Percentiles rank a stretch among this genome's conserved stretches.
These are phyloP conservation scores for Penicillium parvum DNA, from an alignment of 495 filamentous ascomycete species.

Conservation along the genomic window DNA sequence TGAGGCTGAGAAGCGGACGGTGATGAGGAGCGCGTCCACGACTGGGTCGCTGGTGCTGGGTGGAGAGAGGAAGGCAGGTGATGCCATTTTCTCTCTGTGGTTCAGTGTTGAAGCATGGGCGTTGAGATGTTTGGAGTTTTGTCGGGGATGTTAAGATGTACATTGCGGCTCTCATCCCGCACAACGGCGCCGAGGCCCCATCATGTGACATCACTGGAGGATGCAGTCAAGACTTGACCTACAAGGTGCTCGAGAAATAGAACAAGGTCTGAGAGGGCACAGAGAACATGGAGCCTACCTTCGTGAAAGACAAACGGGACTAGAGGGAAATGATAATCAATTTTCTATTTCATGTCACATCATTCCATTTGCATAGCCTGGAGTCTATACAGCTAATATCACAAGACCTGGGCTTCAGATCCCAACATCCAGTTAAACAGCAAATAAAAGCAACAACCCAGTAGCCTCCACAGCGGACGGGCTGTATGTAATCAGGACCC, in stretches of 20 bases:
- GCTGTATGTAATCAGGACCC: conserved; percentile 12
- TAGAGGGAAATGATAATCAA: no score
- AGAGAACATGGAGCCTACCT: no score
- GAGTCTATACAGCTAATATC: conserved; percentile 9
- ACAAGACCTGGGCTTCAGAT: neutral
- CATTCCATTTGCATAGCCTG: conserved; percentile 10
- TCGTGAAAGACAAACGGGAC: no score
- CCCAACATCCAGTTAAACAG: neutral
- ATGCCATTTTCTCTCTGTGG: conserved; percentile 9
- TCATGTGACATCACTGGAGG: conserved; percentile 5
- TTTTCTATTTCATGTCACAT: neutral
- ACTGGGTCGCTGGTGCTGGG: conserved; percentile 18
- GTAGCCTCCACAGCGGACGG: conserved; percentile 1
- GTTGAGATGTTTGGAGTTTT: neutral
- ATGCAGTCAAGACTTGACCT: neutral
- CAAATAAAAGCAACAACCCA: neutral
- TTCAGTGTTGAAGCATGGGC: neutral
- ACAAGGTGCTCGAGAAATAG: no score
- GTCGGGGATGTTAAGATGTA: neutral
- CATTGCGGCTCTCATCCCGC: no score
- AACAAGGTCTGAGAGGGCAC: no score
- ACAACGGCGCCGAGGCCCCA: conserved; percentile 4
- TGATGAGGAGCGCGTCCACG: conserved; percentile 58
- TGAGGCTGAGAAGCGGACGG: conserved; percentile 81
- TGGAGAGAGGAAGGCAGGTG: conserved; percentile 17